Percentiles rank a stretch among this genome's conserved stretches.
Conservation (phyloP, 176 grass and related monocot genomes). For the Musa schizocarpa region DNA sequence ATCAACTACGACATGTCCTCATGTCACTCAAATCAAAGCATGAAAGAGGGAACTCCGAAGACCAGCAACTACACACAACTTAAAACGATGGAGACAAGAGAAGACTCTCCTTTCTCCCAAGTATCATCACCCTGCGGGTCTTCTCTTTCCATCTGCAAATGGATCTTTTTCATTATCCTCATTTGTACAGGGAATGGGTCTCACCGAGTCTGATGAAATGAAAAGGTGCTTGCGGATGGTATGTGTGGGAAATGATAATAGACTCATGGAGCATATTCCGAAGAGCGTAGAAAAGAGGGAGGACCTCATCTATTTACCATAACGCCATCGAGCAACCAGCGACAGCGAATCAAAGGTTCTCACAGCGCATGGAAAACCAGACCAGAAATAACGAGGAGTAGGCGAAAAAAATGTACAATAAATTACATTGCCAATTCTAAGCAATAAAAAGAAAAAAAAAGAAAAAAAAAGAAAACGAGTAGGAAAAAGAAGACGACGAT, state of each 20-base stretch:
- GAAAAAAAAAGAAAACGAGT: background rate
- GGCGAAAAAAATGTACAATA: background rate
- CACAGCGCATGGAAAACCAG: background rate
- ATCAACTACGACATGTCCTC: too few relatives aligned
- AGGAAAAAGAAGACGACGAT: background rate
- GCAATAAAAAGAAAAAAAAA: background rate
- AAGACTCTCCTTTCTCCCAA: too few relatives aligned
- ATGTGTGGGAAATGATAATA: background rate
- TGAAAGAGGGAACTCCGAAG: too few relatives aligned
- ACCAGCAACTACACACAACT: too few relatives aligned
- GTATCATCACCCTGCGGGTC: too few relatives aligned
- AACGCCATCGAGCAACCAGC: background rate
- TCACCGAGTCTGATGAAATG: background rate
- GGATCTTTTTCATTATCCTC: background rate
- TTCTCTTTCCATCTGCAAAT: background rate
- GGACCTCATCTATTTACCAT: background rate
- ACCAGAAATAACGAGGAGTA: background rate
- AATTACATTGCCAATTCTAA: slow-evolving; percentile 3
- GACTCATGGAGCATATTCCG: background rate
- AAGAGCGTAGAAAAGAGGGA: background rate
- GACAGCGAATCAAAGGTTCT: background rate
- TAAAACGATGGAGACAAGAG: too few relatives aligned
- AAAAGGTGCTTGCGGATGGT: background rate
- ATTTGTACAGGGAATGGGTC: background rate
- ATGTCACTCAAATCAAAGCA: too few relatives aligned